phyloP scores from a whole-genome alignment of 495 filamentous ascomycete species.

The Evansstolkia leycettana region DNA sequence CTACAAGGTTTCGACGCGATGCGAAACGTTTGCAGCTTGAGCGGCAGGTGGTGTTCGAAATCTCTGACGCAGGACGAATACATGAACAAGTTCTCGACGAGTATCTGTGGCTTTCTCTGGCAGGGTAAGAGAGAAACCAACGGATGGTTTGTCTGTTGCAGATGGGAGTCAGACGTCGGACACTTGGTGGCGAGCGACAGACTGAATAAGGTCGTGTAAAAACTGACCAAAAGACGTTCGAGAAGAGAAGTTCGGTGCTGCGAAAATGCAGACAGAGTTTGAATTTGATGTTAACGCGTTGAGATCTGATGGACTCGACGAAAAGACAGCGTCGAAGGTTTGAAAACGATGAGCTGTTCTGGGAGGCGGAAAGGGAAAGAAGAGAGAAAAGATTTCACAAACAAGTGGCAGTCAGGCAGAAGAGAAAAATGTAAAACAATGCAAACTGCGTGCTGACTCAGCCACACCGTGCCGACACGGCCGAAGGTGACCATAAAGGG shows the following conservation, averaged over 20 bases:
- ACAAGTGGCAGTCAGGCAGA: background rate
- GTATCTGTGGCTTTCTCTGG: conserved; percentile 24
- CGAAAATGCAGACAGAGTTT: background rate
- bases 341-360: conserved; percentile 1
- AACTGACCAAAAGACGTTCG: conserved; percentile 12
- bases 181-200: conserved; percentile 4
- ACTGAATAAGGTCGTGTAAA: conserved; percentile 4
- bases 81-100: conserved; percentile 50
- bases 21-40: conserved; percentile 91
- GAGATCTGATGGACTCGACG: background rate
- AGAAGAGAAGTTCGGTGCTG: conserved; percentile 2
- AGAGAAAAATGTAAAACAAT: conserved; percentile 1
- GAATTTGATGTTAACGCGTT: background rate
- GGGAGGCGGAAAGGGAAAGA: conserved; percentile 5
- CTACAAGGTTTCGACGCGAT: conserved; percentile 81
- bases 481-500: background rate
- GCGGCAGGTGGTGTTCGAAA: conserved; percentile 73
- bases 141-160: conserved; percentile 18
- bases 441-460: conserved; percentile 1
- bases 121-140: conserved; percentile 25
- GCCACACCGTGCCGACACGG: background rate
- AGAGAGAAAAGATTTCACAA: conserved; percentile 3
- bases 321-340: conserved; percentile 4
- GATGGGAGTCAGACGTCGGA: conserved; percentile 17
- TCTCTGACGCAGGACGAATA: conserved; percentile 67